Percentiles rank a stretch among this genome's conserved stretches.
These are phyloP conservation scores for Cryptosporidium xiaoi DNA, from an alignment of 169 alveolate species.

Conservation along the genomic window DNA sequence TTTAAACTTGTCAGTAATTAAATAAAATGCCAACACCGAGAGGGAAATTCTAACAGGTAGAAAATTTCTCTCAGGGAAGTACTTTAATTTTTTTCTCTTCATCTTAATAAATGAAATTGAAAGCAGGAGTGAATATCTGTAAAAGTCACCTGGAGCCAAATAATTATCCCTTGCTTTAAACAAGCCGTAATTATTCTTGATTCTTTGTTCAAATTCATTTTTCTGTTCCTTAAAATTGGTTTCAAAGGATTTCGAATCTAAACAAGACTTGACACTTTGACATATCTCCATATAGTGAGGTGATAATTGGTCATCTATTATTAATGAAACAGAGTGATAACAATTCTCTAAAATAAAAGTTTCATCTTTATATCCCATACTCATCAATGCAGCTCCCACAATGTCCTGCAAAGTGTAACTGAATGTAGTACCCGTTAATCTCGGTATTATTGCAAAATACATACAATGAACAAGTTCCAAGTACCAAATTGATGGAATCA, in stretches of 20 bases:
- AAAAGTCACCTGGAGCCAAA: constrained; percentile 18
- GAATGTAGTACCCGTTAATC: constrained; percentile 5
- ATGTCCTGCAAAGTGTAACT: constrained; percentile 62
- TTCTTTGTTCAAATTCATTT: background rate
- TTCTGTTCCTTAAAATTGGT: background rate
- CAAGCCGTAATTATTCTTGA: background rate
- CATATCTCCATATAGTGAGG: constrained; percentile 47
- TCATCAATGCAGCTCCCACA: constrained; percentile 54
- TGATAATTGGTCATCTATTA: constrained; percentile 38
- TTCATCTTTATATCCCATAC: constrained; percentile 47
- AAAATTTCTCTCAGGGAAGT: constrained; percentile 23
- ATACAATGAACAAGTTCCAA: constrained; percentile 65
- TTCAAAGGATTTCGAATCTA: background rate
- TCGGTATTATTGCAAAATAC: constrained; percentile 36
- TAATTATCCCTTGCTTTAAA: background rate
- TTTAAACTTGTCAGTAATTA: background rate
- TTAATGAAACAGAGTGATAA: constrained; percentile 29
- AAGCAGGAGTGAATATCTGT: constrained; percentile 12
- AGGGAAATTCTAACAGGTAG: constrained; percentile 31
- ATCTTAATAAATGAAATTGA: constrained; percentile 24
- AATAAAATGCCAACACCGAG: constrained; percentile 28
- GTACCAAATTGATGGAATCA: constrained; percentile 70
- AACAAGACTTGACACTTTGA: background rate
- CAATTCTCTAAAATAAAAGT: constrained; percentile 39
- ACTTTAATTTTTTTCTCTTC: constrained; percentile 1